phyloP scores from a whole-genome alignment of 768 basidiomycete genomes.

The Cystofilobasidium macerans region DNA sequence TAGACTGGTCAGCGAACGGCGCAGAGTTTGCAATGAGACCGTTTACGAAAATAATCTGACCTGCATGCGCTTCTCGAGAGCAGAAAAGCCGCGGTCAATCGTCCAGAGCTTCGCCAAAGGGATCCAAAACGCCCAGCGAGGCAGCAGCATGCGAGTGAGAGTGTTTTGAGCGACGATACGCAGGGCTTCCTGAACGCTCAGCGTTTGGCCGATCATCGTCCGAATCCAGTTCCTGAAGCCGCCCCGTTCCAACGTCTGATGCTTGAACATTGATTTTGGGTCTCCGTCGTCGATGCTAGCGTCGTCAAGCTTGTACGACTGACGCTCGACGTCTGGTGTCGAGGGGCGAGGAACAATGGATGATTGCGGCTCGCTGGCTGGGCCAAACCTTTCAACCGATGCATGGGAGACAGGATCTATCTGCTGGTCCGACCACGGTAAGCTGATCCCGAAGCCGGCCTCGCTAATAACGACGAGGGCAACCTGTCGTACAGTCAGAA shows the following conservation, averaged over 20 bases:
- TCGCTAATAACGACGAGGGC: conserved; percentile 32
- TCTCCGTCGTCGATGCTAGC: background rate
- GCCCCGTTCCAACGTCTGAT: background rate
- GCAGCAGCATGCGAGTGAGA: conserved; percentile 15
- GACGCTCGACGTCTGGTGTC: background rate
- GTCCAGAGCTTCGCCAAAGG: conserved; percentile 4
- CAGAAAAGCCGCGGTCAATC: conserved; percentile 21
- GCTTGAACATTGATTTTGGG: background rate
- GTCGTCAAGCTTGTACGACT: background rate
- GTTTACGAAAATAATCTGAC: too few relatives aligned
- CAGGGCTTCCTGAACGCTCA: conserved; percentile 26
- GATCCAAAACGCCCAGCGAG: conserved; percentile 18
- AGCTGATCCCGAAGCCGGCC: conserved; percentile 35
- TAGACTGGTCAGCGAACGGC: too few relatives aligned
- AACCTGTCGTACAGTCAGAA: conserved; percentile 16
- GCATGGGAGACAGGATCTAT: background rate
- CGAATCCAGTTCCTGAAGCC: background rate
- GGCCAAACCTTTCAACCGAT: background rate
- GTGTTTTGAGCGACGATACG: conserved; percentile 26
- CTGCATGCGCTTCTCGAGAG: conserved; percentile 13
- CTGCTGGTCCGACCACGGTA: conserved; percentile 29
- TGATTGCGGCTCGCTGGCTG: background rate
- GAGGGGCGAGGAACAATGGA: background rate
- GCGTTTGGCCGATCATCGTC: background rate
- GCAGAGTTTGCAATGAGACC: too few relatives aligned